Evolutionary conservation across 2,329 filamentous ascomycete genomes (phyloP).

Genomic region (Penicillium crustosum): DNA sequence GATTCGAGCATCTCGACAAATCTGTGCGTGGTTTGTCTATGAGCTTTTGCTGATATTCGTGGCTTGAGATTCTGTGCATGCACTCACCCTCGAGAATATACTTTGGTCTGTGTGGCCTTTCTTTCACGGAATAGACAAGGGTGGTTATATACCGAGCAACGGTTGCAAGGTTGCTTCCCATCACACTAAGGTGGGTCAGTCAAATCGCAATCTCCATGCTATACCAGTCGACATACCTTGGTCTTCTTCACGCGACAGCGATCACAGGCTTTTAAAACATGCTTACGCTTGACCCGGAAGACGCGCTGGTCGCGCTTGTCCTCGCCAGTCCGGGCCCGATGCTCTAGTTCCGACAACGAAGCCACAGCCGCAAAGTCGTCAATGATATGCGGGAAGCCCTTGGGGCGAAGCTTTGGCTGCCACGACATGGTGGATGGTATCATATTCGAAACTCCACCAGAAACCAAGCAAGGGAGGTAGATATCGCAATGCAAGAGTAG

Average conservation of each 20-base stretch:
- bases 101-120: constrained; percentile 46
- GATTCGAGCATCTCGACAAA: constrained; percentile 49
- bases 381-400: constrained; percentile 39
- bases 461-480: constrained; percentile 1
- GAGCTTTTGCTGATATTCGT: background rate
- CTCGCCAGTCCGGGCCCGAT: constrained; percentile 30
- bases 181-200: constrained; percentile 38
- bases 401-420: constrained; percentile 42
- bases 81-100: constrained; percentile 45
- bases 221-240: constrained; percentile 34
- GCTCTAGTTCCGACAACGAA: constrained; percentile 33
- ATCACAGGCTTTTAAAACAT: constrained; percentile 48
- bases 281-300: constrained; percentile 46
- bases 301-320: constrained; percentile 41
- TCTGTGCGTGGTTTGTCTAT: constrained; percentile 22
- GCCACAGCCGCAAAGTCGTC: constrained; percentile 35
- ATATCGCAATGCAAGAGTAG: constrained; percentile 1
- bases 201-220: background rate
- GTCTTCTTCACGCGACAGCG: constrained; percentile 49
- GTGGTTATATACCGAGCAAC: constrained; percentile 46
- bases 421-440: constrained; percentile 39
- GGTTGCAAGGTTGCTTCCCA: constrained; percentile 47
- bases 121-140: constrained; percentile 47
- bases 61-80: no score
- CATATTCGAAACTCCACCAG: constrained; percentile 4